These are phyloP conservation scores for Cichorium intybus DNA, from an alignment of 140 eudicot species.

Conservation along the genomic window DNA sequence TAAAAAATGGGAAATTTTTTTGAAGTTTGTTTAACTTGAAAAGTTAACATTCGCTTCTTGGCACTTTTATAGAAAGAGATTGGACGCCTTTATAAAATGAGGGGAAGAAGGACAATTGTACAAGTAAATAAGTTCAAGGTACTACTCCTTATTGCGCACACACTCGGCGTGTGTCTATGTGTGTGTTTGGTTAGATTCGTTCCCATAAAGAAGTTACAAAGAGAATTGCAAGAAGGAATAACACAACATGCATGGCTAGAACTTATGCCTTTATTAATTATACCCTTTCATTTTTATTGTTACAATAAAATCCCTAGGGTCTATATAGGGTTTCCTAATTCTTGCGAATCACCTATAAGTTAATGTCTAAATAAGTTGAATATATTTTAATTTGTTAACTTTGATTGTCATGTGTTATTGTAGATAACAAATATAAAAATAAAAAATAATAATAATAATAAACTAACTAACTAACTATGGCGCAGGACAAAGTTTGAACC, in stretches of 20 bases:
- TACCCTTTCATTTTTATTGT: not conserved
- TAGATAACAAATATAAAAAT: no score
- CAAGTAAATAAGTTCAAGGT: constrained; percentile 18
- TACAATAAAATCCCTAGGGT: no score
- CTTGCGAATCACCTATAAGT: no score
- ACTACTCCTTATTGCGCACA: constrained; percentile 13
- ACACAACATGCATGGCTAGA: constrained; percentile 38
- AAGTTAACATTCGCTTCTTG: constrained; percentile 20
- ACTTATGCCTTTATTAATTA: constrained; percentile 20
- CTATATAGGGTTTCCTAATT: no score
- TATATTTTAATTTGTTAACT: no score
- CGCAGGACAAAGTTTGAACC: no score
- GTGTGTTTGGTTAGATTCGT: constrained; percentile 28
- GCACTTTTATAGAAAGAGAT: constrained; percentile 32
- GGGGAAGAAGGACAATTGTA: constrained; percentile 6
- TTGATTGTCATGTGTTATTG: no score
- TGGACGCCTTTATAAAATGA: constrained; percentile 33
- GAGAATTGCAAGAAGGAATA: constrained; percentile 37
- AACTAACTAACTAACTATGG: no score
- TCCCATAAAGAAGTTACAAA: constrained; percentile 35
- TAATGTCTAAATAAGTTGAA: no score
- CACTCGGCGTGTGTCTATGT: constrained; percentile 1
- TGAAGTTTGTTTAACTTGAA: constrained; percentile 13
- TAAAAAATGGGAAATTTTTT: no score
- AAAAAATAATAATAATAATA: no score